A percentile compares a stretch with the other conserved stretches of the same genome.
phyloP scores from a whole-genome alignment of 1,139 yeast genomes.

The Sugiyamaella sp. region DNA sequence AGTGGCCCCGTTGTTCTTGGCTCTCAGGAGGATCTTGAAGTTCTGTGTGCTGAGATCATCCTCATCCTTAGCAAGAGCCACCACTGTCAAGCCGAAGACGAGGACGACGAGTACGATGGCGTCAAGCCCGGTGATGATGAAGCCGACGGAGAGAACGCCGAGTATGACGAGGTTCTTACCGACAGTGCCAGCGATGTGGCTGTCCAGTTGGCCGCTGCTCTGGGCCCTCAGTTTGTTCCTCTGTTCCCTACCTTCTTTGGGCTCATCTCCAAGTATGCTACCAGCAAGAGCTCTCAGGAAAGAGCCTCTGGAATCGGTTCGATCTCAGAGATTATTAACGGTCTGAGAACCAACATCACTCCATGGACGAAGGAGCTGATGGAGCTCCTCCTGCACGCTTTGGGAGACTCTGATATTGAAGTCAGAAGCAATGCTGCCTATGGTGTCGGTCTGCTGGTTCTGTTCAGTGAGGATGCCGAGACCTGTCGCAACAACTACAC shows the following conservation, averaged over 20 bases:
- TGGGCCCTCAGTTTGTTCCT: conserved; percentile 74
- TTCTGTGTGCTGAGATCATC: conserved; percentile 70
- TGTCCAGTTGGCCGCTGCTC: conserved; percentile 70
- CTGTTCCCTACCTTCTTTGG: conserved; percentile 76
- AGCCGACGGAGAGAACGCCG: conserved; percentile 66
- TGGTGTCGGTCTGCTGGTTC: conserved; percentile 85
- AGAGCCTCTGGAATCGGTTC: conserved; percentile 88
- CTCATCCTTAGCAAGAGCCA: conserved; percentile 77
- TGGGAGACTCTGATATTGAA: conserved; percentile 80
- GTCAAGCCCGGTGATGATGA: conserved; percentile 50
- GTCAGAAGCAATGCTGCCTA: conserved; percentile 96
- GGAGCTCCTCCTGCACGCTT: conserved; percentile 66
- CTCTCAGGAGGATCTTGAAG: conserved; percentile 63
- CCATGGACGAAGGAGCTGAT: conserved; percentile 72
- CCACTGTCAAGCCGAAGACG: conserved; percentile 69
- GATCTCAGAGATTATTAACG: conserved; percentile 83
- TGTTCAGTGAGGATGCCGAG: conserved; percentile 50
- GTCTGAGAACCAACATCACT: conserved; percentile 64
- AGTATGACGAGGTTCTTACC: conserved; percentile 80
- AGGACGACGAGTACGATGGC: conserved; percentile 59
- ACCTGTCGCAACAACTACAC: conserved; percentile 69
- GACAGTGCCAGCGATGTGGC: conserved; percentile 88
- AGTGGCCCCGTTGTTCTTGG: conserved; percentile 74
- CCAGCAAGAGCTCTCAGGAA: conserved; percentile 69
- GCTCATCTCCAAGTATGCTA: conserved; percentile 60